Evolutionary conservation across 1,284 basidiomycete genomes (phyloP).

Genomic region (Trametes versicolor): DNA sequence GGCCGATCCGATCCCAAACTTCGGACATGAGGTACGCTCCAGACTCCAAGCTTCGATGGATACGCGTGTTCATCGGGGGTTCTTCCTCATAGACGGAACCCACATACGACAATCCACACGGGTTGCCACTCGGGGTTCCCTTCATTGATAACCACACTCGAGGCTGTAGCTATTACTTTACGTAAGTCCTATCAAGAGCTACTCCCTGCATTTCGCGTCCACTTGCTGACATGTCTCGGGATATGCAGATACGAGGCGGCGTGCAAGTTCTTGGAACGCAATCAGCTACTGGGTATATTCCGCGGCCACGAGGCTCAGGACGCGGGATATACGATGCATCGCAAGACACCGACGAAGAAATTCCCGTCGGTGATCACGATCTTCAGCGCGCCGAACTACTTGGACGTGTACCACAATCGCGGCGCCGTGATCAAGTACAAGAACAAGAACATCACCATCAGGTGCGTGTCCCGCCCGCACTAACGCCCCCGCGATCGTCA

Average conservation of each 20-base stretch:
- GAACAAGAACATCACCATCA: constrained; percentile 97
- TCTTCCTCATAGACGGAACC: constrained; percentile 47
- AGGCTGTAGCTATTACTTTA: constrained; percentile 96
- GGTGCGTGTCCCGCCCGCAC: constrained; percentile 42
- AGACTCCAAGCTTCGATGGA: not conserved
- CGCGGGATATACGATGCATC: constrained; percentile 96
- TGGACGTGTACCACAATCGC: constrained; percentile 96
- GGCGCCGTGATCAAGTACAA: constrained; percentile 98
- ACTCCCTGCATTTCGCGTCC: not conserved
- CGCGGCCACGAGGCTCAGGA: constrained; percentile 99
- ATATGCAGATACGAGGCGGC: constrained; percentile 86
- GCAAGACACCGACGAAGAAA: constrained; percentile 92
- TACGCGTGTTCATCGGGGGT: not conserved
- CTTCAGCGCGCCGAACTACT: constrained; percentile 97
- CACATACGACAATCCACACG: constrained; percentile 46
- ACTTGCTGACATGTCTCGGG: constrained; percentile 17
- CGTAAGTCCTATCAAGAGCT: constrained; percentile 61
- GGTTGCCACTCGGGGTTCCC: constrained; percentile 53
- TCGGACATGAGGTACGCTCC: constrained; percentile 46
- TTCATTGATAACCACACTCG: constrained; percentile 92
- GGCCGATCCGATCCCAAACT: constrained; percentile 85
- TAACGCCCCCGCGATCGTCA: not conserved
- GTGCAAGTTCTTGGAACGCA: constrained; percentile 94
- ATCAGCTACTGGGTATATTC: constrained; percentile 92
- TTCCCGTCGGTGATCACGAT: constrained; percentile 96